Evolutionary conservation across 257 asterid species (phyloP), one percentile per base, ranked within the genome.

Genomic region (Linaria vulgaris): DNA sequence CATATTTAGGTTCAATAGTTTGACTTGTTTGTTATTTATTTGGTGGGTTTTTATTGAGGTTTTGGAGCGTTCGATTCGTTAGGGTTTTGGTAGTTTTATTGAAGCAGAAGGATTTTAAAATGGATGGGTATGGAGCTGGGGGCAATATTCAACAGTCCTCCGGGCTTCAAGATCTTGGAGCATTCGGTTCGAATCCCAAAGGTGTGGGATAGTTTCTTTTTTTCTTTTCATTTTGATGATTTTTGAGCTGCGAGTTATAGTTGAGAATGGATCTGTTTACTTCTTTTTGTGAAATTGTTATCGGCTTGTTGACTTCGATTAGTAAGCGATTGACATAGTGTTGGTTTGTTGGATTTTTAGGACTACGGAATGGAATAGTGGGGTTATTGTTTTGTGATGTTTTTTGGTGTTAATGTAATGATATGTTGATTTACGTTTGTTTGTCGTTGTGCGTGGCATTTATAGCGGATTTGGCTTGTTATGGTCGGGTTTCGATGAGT

Each of bases 41-140:
- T 7, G 1, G 41, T 3, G 6, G 6, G 6, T 30, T n/a, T n/a
- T 3, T 56, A 23, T 25, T 57, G 44, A 14, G 55, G 39, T 19
- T 75, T 8, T 49, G 24, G 69, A 78, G 69, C 63, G 68, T 69
- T 63, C 59, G 3, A 37, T 50, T 59, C 71, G 6, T 61, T 21
- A 6, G 67, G 75, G 41, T 63, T n/a, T 74, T 57, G 27, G 10
- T 11, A 69, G 71, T 46, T 63, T 17, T 61, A 34, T 63, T 51
- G 15, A 64, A 66, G 69, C 73, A 15, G 58, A 69, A 59, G 56
- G 50, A 17, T 72, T 37, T 76, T 63, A 71, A 63, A 34, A 91
- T 85, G 98, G 98, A 91, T 63, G 78, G 79, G 63, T 83, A 76
- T 69, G 85, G 85, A 78, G 90, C 73, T 74, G 86, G 81, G 19